Evolutionary conservation across 345 rosid genomes (phyloP), one percentile per base, ranked within the genome.

Genomic region (Salix suchowensis): DNA sequence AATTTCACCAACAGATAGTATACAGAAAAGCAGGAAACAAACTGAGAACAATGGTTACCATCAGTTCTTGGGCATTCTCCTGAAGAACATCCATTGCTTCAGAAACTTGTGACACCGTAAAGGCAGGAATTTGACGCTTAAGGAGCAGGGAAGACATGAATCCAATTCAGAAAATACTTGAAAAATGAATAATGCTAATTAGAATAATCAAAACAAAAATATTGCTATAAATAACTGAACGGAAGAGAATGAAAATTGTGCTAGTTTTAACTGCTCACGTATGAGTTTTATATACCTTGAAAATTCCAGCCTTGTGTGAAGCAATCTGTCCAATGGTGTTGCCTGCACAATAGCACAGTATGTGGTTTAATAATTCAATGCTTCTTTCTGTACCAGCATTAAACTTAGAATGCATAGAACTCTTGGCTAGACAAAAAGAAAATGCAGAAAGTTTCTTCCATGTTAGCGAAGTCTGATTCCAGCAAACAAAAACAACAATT

Each of bases 41-140:
- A 69, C 69, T 26, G 15, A 34, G 76, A 42, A 15, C 21, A 55
- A 70, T 28, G 64, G 68, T 81, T 85, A 90, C 98, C 91, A 19
- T 80, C 66, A 89, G 73, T 65, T 84, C 80, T 30, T 68, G 79
- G 61, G 97, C 94, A 78, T 78, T 85, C 74, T 85, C 83, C 54
- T 79, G 82, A 79, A 94, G 89, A 80, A 88, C 92, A 62, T 85
- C 87, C 96, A 92, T 92, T 80, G 98, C 98, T 84, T 92, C 97
- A 77, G 91, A 77, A 67, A 82, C 87, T 82, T 94, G 98, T 74
- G 88, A 87, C 67, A 85, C 93, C 28, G 94, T 88, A 82, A 88
- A 92, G 71, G 96, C 98, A 30, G 98, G 98, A 81, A 91, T 80
- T 85, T 86, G 89, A 85, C 87, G 94, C 98, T 94, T 88, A 86